A percentile compares a stretch with the other conserved stretches of the same genome.
These are phyloP conservation scores for Camelina laxa DNA, from an alignment of 345 rosid genomes.

Conservation along the genomic window DNA sequence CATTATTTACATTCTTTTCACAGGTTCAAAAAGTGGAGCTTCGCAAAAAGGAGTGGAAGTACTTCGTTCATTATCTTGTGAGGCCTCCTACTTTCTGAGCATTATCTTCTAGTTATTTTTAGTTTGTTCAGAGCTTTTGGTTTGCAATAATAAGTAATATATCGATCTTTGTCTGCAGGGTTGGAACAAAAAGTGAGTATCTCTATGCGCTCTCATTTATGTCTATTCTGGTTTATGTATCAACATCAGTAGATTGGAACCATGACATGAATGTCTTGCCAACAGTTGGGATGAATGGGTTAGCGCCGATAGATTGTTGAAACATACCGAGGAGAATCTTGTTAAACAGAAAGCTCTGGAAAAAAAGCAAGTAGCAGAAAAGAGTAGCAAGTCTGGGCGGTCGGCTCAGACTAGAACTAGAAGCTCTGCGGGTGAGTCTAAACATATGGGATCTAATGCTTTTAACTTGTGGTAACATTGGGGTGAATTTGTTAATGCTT, in stretches of 20 bases:
- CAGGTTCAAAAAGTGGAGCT: constrained; percentile 90
- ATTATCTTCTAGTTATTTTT: constrained; percentile 16
- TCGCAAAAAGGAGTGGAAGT: constrained; percentile 93
- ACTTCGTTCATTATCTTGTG: constrained; percentile 96
- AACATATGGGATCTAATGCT: not conserved
- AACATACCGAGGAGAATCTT: constrained; percentile 69
- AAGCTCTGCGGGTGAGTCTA: constrained; percentile 59
- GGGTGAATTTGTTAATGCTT: constrained; percentile 1
- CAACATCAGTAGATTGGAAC: constrained; percentile 5
- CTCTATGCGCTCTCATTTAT: constrained; percentile 37
- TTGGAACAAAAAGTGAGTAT: constrained; percentile 97
- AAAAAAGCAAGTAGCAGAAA: constrained; percentile 67
- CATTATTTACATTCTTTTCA: constrained; percentile 15
- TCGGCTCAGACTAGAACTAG: constrained; percentile 63
- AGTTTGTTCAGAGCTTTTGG: constrained; percentile 11
- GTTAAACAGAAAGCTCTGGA: constrained; percentile 65
- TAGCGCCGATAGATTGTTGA: constrained; percentile 68
- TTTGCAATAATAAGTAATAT: constrained; percentile 41
- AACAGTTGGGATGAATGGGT: constrained; percentile 99
- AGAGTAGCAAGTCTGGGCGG: constrained; percentile 68
- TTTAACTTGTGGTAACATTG: not conserved
- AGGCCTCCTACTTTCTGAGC: constrained; percentile 43
- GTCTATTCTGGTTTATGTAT: constrained; percentile 26
- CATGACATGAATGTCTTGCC: constrained; percentile 57
- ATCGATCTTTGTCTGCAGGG: constrained; percentile 68